phyloP scores from a whole-genome alignment of 306 rosid genomes.

The Quercus mongolica region DNA sequence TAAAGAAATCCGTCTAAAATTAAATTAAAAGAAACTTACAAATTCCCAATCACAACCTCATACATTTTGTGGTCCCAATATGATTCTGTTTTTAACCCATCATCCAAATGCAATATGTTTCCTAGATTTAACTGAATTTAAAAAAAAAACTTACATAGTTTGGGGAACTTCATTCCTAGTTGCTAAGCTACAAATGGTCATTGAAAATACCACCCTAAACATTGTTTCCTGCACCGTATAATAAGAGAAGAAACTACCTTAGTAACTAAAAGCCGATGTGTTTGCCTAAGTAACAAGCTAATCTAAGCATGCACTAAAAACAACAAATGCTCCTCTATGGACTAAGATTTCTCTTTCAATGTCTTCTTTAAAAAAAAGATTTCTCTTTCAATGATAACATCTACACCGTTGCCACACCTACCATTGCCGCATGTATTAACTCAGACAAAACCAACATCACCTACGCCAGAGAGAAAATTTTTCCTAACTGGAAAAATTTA shows the following conservation, averaged over 20 bases:
- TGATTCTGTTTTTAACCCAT: background rate
- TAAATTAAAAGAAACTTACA: background rate
- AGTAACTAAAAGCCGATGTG: background rate
- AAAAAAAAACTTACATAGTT: background rate
- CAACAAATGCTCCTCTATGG: background rate
- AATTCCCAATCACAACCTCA: background rate
- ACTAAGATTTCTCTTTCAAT: background rate
- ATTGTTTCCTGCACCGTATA: background rate
- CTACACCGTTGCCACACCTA: conserved; percentile 1
- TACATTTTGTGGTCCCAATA: background rate
- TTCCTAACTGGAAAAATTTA: too few species aligned
- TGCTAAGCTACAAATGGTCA: background rate
- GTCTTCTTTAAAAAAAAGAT: background rate
- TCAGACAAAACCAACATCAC: too few species aligned
- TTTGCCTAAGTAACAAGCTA: conserved; percentile 2
- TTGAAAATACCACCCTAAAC: conserved; percentile 11
- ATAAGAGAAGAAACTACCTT: conserved; percentile 18
- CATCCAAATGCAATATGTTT: background rate
- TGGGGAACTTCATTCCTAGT: background rate
- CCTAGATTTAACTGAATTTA: background rate
- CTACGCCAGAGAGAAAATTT: background rate
- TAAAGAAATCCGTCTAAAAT: background rate
- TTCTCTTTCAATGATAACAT: conserved; percentile 2
- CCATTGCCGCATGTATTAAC: background rate
- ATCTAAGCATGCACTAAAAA: background rate